phyloP scores from a whole-genome alignment of 2,329 filamentous ascomycete species.

The Lasiodiplodia theobromae region DNA sequence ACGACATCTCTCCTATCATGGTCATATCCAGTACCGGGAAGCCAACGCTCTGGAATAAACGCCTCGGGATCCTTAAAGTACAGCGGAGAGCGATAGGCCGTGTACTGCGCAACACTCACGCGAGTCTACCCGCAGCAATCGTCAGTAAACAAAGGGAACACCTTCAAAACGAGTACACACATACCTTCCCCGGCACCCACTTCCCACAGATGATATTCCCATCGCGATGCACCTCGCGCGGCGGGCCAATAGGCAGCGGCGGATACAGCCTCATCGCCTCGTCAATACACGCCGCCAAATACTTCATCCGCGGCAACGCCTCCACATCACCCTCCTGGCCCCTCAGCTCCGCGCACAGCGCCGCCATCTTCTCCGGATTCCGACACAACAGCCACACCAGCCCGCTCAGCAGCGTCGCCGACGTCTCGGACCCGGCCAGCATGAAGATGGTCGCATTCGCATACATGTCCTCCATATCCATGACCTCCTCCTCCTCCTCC shows the following conservation, averaged over 20 bases:
- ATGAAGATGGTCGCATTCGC: constrained; percentile 16
- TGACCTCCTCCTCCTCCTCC: no score
- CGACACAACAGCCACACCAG: constrained; percentile 31
- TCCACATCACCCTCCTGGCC: constrained; percentile 23
- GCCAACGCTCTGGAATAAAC: constrained; percentile 46
- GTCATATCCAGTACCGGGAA: constrained; percentile 35
- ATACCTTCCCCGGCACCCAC: constrained; percentile 38
- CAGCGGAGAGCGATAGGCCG: background rate
- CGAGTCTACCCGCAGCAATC: background rate
- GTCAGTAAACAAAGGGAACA: no score
- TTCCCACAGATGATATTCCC: constrained; percentile 38
- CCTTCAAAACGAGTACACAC: constrained; percentile 29
- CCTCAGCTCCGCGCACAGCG: constrained; percentile 23
- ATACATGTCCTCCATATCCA: constrained; percentile 4
- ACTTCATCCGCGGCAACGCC: background rate
- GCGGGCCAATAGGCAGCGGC: constrained; percentile 47
- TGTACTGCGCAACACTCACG: background rate
- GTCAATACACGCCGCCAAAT: constrained; percentile 41
- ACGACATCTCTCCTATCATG: constrained; percentile 38
- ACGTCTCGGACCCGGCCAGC: constrained; percentile 10
- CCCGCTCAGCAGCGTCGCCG: background rate
- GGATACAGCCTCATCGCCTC: constrained; percentile 55
- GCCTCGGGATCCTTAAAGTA: constrained; percentile 32
- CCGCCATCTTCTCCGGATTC: constrained; percentile 7
- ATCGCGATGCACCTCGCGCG: constrained; percentile 39